Evolutionary conservation across 768 basidiomycete genomes (phyloP), one percentile per base, ranked within the genome.

Genomic region (Gloeopeniophorella convolvens): DNA sequence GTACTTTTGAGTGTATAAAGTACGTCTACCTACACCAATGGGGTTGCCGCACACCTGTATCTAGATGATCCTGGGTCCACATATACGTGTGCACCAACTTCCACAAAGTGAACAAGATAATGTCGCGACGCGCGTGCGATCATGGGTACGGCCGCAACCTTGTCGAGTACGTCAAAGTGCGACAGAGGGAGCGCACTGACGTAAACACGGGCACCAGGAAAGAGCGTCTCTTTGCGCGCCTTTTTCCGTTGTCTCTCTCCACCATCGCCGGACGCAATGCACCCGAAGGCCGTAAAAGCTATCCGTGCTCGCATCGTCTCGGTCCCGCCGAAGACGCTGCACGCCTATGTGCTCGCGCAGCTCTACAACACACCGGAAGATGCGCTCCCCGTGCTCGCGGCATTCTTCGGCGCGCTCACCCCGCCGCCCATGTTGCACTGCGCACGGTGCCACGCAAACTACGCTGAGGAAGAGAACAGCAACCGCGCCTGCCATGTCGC

Each of bases 371-470:
- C 66, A 0, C 66, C 70, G 2, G 68, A 67, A 1, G 54, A 62
- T 15, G 70, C 70, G 0, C 68, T 83, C 3, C 59, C 72, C 15
- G 65, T 72, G 16, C 68, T 88, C 7, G 67, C 74, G 3, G 34
- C 67, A 0, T 87, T 88, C 65, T 86, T 86, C 62, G 63, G 74
- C 4, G 59, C 71, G 4, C 78, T 89, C 37, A 68, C 70, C 0
- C 82, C 82, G 0, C 86, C 86, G 3, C 83, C 82, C 5, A 66
- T 69, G 37, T 68, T 85, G 7, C 86, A 89, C 55, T 89, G 86
- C 54, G 73, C 80, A 20, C 77, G 86, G 5, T 89, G 86, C 62
- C 86, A 89, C 64, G 76, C 78, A 48, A 69, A 65, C 45, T 89
- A 73, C 59, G 80, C 78, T 57, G 83, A 83, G 1, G 70, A 88